A percentile compares a stretch with the other conserved stretches of the same genome.
Evolutionary conservation across 495 filamentous ascomycete genomes (phyloP).

Genomic region (Tuber aestivum): DNA sequence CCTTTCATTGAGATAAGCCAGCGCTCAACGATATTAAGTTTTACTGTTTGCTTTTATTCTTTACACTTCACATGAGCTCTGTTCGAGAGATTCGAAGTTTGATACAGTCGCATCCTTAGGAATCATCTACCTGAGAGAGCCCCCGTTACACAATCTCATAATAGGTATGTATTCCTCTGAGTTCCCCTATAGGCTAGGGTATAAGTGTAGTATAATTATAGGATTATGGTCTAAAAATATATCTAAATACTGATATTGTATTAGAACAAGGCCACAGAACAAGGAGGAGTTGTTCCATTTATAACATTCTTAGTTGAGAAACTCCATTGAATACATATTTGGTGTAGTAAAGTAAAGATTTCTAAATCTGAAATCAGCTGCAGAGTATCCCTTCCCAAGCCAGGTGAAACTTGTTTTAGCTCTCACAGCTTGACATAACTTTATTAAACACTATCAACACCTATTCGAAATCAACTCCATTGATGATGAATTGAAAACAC

Average conservation of each 20-base stretch:
- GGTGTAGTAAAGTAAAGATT: constrained; percentile 14
- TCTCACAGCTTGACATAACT: constrained; percentile 10
- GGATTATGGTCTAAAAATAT: neutral
- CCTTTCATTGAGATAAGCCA: too few species aligned
- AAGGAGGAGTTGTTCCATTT: constrained; percentile 15
- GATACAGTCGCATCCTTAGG: too few species aligned
- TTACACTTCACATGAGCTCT: too few species aligned
- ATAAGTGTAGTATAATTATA: too few species aligned
- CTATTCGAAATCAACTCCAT: too few species aligned
- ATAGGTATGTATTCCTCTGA: too few species aligned
- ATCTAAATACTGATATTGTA: constrained; percentile 2
- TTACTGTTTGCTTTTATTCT: too few species aligned
- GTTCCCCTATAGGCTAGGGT: too few species aligned
- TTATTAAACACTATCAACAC: neutral
- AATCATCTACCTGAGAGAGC: too few species aligned
- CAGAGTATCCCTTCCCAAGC: constrained; percentile 3
- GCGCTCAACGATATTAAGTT: too few species aligned
- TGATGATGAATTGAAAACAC: neutral
- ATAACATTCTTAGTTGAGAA: constrained; percentile 13
- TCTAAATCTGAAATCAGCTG: neutral
- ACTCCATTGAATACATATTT: constrained; percentile 18
- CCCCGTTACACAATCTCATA: too few species aligned
- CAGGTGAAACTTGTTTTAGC: constrained; percentile 8
- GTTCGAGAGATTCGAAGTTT: too few species aligned
- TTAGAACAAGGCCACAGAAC: neutral